phyloP scores from a whole-genome alignment of 2,329 filamentous ascomycete genomes.

The Aaosphaeria arxii region DNA sequence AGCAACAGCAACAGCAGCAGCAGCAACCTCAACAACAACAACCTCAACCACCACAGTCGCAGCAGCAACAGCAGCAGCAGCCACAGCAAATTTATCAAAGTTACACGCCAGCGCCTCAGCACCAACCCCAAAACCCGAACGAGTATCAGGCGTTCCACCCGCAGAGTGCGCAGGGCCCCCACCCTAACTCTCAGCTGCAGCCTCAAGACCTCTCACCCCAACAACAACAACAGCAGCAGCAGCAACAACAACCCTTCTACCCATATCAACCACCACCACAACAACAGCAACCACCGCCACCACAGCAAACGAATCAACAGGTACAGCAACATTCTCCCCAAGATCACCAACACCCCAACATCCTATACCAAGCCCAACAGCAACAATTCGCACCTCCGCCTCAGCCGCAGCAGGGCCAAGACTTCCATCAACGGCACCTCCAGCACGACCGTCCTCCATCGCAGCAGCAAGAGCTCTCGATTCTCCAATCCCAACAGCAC shows the following conservation, averaged over 20 bases:
- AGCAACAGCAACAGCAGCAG: slow-evolving; percentile 8
- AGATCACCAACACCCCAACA: slow-evolving; percentile 20
- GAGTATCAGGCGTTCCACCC: slow-evolving; percentile 34
- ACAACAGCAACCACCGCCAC: not conserved
- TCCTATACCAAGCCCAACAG: slow-evolving; percentile 21
- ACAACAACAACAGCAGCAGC: slow-evolving; percentile 10
- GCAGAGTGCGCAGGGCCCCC: slow-evolving; percentile 27
- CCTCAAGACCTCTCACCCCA: slow-evolving; percentile 21
- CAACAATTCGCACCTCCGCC: slow-evolving; percentile 18
- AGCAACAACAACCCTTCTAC: slow-evolving; percentile 30
- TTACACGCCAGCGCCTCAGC: slow-evolving; percentile 25
- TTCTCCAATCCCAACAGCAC: slow-evolving; percentile 24
- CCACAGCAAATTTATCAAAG: slow-evolving; percentile 17
- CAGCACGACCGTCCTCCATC: slow-evolving; percentile 25
- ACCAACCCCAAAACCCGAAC: slow-evolving; percentile 15
- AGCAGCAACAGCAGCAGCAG: slow-evolving; percentile 12
- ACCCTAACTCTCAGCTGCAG: slow-evolving; percentile 27
- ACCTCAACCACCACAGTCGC: not conserved
- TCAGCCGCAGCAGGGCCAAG: slow-evolving; percentile 31
- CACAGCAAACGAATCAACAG: slow-evolving; percentile 18
- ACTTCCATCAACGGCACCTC: slow-evolving; percentile 16
- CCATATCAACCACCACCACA: slow-evolving; percentile 28
- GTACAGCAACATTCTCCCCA: slow-evolving; percentile 22
- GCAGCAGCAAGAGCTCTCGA: slow-evolving; percentile 32
- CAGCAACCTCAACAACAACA: slow-evolving; percentile 13